Base-by-base conservation (phyloP, 345 rosid species). In the Nephelium lappaceum region DNA sequence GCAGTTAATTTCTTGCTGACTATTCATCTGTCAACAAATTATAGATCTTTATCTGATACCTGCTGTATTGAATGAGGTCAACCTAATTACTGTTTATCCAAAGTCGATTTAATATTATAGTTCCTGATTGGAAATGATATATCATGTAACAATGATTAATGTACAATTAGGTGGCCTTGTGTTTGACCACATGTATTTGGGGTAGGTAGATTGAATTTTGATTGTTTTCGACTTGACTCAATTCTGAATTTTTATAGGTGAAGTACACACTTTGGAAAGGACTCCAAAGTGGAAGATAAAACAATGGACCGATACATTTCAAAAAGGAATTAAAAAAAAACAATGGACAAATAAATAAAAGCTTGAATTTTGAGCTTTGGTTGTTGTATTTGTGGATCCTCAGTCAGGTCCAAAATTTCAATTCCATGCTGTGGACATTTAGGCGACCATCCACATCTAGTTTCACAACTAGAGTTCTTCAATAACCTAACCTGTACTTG, bases 31-130 rank as follows among this genome's bases (percentile, higher is more conserved):
- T 36, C 55, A 53, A 51, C 74, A 51, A 53, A 16, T 72, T 31
- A 71, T 36, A 57, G 31, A 41, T 42, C 45, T 25, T 9, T 10
- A 42, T 12, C 6, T 24, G 4, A 23, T 41, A 23, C 41, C 11
- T 73, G 73, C 38, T 68, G 7, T 18, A 69, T 69, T n/a, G 51
- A 70, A 25, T 70, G 73, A 25, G 19, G 3, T 25, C 60, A 70
- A 6, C 38, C 15, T 15, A 31, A 8, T 21, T 8, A 71, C 10
- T 71, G 42, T 71, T 71, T 71, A 15, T 71, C 49, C 19, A 70
- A 15, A 18, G 27, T 8, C 23, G 14, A 43, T 23, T 23, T 51
- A 27, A 18, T 49, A 9, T 53, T 55, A 19, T 55, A 19, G 27
- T 7, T 36, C 38, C 31, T 53, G 3, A 55, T 10, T 31, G 65